Evolutionary conservation across 371 early-diverging fungal species (phyloP).

Genomic region (Syncephalis fuscata): DNA sequence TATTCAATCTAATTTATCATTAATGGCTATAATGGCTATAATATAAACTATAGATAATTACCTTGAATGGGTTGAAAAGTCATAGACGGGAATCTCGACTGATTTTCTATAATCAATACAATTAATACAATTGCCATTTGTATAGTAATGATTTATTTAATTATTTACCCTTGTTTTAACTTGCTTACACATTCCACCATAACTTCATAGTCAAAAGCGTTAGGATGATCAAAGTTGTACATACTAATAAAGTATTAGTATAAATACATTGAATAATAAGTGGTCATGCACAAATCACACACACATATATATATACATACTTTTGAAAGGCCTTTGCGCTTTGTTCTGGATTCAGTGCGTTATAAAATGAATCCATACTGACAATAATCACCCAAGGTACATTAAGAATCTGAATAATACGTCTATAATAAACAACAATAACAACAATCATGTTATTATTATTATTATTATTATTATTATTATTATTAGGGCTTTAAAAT

Average conservation of each 20-base stretch:
- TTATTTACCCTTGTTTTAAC: conserved; percentile 54
- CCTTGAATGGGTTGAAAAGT: conserved; percentile 39
- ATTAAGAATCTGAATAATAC: conserved; percentile 53
- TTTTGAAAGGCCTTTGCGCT: conserved; percentile 41
- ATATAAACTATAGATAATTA: conserved; percentile 3
- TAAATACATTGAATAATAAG: neutral
- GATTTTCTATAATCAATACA: conserved; percentile 11
- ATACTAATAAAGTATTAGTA: neutral
- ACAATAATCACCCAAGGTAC: conserved; percentile 78
- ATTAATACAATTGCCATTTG: neutral
- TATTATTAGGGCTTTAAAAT: too few relatives aligned
- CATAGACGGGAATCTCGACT: conserved; percentile 48
- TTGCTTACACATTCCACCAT: conserved; percentile 47
- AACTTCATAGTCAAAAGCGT: conserved; percentile 62
- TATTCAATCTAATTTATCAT: neutral
- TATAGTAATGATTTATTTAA: too few relatives aligned
- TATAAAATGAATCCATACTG: conserved; percentile 93
- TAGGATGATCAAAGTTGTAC: conserved; percentile 68
- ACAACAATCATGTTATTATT: too few relatives aligned
- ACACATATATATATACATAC: conserved; percentile 17
- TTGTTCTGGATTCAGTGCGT: conserved; percentile 58
- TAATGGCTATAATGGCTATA: neutral
- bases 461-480: neutral
- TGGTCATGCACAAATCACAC: neutral
- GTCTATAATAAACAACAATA: too few relatives aligned